Percentiles rank a stretch among this genome's conserved stretches.
Conservation (phyloP, 805 yeast genomes). For the Metschnikowia santaceciliae region DNA sequence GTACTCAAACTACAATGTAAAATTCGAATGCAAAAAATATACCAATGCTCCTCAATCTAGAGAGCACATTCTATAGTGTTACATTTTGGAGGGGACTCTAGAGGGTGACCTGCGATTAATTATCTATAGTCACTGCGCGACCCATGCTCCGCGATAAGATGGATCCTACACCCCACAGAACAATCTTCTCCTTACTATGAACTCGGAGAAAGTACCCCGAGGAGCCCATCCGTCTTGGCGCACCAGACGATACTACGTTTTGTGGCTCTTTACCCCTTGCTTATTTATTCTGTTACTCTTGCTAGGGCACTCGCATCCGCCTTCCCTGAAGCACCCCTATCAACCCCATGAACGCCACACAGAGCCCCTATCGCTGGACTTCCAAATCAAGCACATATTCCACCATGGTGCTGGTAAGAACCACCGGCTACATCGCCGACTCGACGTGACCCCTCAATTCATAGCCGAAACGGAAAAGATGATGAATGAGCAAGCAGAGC, state of each 20-base stretch:
- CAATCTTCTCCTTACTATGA: background rate
- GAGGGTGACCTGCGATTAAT: background rate
- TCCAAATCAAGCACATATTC: constrained; percentile 51
- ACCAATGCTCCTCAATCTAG: too few relatives aligned
- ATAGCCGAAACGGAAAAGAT: constrained; percentile 18
- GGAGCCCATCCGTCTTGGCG: background rate
- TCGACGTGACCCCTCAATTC: constrained; percentile 47
- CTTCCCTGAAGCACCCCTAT: background rate
- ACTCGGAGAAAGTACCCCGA: background rate
- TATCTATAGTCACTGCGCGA: background rate
- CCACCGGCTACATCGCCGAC: constrained; percentile 41
- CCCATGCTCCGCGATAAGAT: constrained; percentile 1
- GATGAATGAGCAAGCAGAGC: background rate
- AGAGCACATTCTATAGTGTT: too few relatives aligned
- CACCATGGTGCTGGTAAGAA: constrained; percentile 56
- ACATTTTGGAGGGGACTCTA: too few relatives aligned
- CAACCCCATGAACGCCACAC: constrained; percentile 4
- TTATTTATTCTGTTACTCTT: background rate
- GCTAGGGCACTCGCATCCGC: background rate
- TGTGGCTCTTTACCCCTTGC: background rate
- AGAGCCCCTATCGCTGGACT: constrained; percentile 6
- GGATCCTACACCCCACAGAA: constrained; percentile 1
- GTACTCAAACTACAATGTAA: too few relatives aligned
- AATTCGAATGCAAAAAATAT: too few relatives aligned
- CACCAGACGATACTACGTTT: background rate